A percentile compares a stretch with the other conserved stretches of the same genome.
These are phyloP conservation scores for Kalmanozyma brasiliensis DNA, from an alignment of 1,284 basidiomycete genomes.

Conservation along the genomic window DNA sequence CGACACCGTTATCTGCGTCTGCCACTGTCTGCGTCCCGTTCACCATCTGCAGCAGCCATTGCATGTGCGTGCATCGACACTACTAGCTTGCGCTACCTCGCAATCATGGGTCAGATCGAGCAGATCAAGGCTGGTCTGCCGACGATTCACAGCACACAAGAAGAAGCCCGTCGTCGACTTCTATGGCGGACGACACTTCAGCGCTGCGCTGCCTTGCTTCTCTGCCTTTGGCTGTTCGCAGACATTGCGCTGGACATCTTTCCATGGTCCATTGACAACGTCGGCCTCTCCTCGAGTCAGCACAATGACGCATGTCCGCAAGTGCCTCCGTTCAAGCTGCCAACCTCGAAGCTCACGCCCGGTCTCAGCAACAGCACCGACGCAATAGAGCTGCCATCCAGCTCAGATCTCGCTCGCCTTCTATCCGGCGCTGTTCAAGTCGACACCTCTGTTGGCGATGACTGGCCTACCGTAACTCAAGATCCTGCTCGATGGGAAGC, in stretches of 20 bases:
- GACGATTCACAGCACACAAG: neutral
- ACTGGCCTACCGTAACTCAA: conserved; percentile 46
- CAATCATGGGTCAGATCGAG: conserved; percentile 11
- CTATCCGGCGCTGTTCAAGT: conserved; percentile 51
- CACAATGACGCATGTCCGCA: conserved; percentile 33
- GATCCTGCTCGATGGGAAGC: conserved; percentile 41
- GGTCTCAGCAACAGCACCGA: neutral
- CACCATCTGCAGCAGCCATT: no score
- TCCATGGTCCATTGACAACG: neutral
- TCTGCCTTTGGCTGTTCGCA: conserved; percentile 6
- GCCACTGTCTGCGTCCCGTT: no score
- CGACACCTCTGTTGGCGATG: conserved; percentile 51
- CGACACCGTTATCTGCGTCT: neutral
- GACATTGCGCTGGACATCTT: neutral
- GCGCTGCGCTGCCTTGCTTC: conserved; percentile 6
- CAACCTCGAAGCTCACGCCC: neutral
- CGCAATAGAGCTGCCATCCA: conserved; percentile 20
- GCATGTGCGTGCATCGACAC: no score
- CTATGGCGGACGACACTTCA: conserved; percentile 1
- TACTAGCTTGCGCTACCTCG: no score
- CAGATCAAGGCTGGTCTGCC: conserved; percentile 11
- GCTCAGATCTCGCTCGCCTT: conserved; percentile 25
- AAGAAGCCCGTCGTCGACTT: neutral
- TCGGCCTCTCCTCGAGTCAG: neutral
- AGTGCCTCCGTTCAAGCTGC: conserved; percentile 25